Conservation (phyloP, 139 green algal genomes). For the Volvox africanus region DNA sequence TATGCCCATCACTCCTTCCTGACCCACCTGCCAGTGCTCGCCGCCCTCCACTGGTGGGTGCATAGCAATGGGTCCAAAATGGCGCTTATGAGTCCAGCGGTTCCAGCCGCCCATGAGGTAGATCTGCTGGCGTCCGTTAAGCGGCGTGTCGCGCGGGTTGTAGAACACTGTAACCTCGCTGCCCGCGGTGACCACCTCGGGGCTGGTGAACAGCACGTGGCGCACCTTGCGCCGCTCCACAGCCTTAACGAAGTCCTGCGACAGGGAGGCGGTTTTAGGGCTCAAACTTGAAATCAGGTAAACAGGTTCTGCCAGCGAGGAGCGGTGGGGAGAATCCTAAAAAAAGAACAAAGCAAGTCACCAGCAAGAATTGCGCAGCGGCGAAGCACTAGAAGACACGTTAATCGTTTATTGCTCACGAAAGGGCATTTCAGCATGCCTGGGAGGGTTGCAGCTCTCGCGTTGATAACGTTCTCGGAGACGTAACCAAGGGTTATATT, state of each 20-base stretch:
- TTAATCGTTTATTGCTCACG: too few species aligned
- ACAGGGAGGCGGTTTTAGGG: background rate
- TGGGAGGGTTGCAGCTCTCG: too few species aligned
- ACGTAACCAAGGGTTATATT: too few species aligned
- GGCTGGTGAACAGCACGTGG: slow-evolving; percentile 89
- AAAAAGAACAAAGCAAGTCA: too few species aligned
- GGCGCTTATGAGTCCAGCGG: slow-evolving; percentile 76
- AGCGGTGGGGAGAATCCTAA: too few species aligned
- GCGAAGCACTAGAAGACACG: too few species aligned
- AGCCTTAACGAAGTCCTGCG: slow-evolving; percentile 58
- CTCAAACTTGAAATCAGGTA: too few species aligned
- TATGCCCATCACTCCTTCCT: background rate
- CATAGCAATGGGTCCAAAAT: slow-evolving; percentile 76
- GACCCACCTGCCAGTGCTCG: slow-evolving; percentile 63
- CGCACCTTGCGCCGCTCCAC: slow-evolving; percentile 77
- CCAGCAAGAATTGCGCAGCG: too few species aligned
- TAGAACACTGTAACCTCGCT: slow-evolving; percentile 90
- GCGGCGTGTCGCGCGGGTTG: slow-evolving; percentile 90
- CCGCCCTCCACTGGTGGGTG: slow-evolving; percentile 53
- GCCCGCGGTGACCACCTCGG: slow-evolving; percentile 77
- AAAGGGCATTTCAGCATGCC: too few species aligned
- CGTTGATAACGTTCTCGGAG: too few species aligned
- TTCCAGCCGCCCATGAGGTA: slow-evolving; percentile 93
- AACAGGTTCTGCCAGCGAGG: too few species aligned
- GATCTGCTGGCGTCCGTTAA: slow-evolving; percentile 82